Conservation (phyloP, 2,329 filamentous ascomycete species). For the Penicillium sp. region DNA sequence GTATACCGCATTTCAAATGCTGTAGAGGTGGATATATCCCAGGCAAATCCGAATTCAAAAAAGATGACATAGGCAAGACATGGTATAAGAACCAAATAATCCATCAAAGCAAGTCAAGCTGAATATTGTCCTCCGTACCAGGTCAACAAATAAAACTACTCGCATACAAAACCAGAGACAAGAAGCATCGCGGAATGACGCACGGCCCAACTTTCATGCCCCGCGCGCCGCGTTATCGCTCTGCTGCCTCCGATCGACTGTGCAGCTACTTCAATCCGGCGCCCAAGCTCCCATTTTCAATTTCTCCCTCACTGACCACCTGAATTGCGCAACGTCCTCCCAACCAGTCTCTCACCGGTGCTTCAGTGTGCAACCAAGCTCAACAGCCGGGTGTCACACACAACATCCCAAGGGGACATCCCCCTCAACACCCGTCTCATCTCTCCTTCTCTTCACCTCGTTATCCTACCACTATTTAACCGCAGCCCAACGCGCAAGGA, state of each 20-base stretch:
- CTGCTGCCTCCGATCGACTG: conserved; percentile 23
- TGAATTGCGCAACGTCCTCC: not conserved
- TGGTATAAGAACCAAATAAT: too few species aligned
- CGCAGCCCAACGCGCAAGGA: conserved; percentile 9
- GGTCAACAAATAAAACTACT: too few species aligned
- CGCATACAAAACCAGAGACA: too few species aligned
- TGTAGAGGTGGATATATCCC: too few species aligned
- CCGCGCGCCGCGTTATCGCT: conserved; percentile 30
- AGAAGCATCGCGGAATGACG: not conserved
- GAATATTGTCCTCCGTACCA: too few species aligned
- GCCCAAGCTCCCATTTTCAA: not conserved
- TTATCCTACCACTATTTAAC: conserved; percentile 2
- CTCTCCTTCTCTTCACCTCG: conserved; percentile 9
- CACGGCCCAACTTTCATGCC: conserved; percentile 5
- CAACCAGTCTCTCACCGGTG: not conserved
- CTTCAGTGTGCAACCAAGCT: conserved; percentile 10
- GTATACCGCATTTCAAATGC: too few species aligned
- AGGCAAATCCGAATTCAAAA: too few species aligned
- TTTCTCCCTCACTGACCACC: conserved; percentile 1
- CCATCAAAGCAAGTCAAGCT: too few species aligned
- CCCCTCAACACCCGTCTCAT: conserved; percentile 11
- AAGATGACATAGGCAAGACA: too few species aligned
- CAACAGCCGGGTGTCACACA: conserved; percentile 19
- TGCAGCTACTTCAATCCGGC: not conserved
- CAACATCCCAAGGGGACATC: conserved; percentile 11